Conservation (phyloP, 2,329 filamentous ascomycete genomes). For the Cladosporium sp. region DNA sequence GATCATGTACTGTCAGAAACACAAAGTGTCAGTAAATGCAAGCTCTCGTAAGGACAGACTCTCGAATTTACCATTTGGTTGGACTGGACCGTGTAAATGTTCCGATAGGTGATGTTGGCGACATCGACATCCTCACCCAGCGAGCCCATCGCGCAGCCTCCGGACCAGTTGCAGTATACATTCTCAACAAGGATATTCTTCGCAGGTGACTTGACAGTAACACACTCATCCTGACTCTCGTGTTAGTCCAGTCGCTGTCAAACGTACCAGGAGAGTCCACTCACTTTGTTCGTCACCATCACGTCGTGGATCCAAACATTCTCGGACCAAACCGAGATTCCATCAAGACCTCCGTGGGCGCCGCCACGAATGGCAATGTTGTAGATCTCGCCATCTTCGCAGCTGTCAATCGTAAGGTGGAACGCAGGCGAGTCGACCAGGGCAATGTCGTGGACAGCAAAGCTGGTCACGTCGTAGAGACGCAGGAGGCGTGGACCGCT, state of each 20-base stretch:
- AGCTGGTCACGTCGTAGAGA: conserved; percentile 42
- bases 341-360: conserved; percentile 51
- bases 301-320: conserved; percentile 59
- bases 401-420: conserved; percentile 50
- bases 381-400: conserved; percentile 51
- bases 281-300: conserved; percentile 56
- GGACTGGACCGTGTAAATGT: conserved; percentile 55
- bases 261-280: not conserved
- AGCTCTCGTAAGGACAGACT: not conserved
- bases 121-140: conserved; percentile 48
- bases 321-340: conserved; percentile 51
- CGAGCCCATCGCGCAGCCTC: conserved; percentile 55
- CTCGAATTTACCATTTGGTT: conserved; percentile 53
- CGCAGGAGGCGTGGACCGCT: conserved; percentile 44
- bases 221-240: conserved; percentile 46
- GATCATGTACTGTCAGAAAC: conserved; percentile 50
- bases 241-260: not conserved
- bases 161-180: conserved; percentile 60
- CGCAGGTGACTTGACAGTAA: conserved; percentile 52
- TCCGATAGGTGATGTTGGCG: conserved; percentile 51
- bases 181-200: conserved; percentile 55
- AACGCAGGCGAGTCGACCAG: conserved; percentile 49
- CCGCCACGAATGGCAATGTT: conserved; percentile 54
- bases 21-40: not conserved
- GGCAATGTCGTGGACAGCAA: conserved; percentile 47